Conservation (phyloP, 306 rosid genomes). For the Gastrolobium villosum region DNA sequence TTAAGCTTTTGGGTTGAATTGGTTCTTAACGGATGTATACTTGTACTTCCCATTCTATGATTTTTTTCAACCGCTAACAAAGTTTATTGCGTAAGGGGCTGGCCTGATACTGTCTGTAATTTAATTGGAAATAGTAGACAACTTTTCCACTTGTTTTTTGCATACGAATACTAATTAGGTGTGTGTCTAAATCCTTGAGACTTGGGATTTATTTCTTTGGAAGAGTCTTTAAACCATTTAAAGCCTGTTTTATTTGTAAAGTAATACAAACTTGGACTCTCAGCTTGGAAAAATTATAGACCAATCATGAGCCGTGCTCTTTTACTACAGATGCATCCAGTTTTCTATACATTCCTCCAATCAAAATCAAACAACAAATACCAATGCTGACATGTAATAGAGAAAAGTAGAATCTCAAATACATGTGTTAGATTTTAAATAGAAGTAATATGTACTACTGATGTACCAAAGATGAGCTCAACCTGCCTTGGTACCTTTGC, state of each 20-base stretch:
- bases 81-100: neutral
- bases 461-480: too few species aligned
- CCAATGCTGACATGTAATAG: too few species aligned
- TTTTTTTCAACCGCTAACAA: neutral
- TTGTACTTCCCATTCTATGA: neutral
- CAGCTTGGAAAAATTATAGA: constrained; percentile 12
- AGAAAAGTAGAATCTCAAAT: too few species aligned
- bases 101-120: constrained; percentile 7
- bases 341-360: too few species aligned
- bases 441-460: too few species aligned
- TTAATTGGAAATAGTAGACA: neutral
- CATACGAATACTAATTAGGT: neutral
- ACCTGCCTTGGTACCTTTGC: neutral
- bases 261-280: constrained; percentile 21
- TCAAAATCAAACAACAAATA: too few species aligned
- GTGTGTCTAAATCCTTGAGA: constrained; percentile 2
- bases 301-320: neutral
- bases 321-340: too few species aligned
- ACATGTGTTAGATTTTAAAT: too few species aligned
- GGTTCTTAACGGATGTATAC: too few species aligned
- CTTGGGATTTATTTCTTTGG: neutral
- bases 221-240: neutral
- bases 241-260: neutral
- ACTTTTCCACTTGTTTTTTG: neutral
- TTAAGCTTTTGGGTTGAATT: too few species aligned